These are phyloP conservation scores for Basidioascus undulatus DNA, from an alignment of 768 basidiomycete genomes.

Conservation along the genomic window DNA sequence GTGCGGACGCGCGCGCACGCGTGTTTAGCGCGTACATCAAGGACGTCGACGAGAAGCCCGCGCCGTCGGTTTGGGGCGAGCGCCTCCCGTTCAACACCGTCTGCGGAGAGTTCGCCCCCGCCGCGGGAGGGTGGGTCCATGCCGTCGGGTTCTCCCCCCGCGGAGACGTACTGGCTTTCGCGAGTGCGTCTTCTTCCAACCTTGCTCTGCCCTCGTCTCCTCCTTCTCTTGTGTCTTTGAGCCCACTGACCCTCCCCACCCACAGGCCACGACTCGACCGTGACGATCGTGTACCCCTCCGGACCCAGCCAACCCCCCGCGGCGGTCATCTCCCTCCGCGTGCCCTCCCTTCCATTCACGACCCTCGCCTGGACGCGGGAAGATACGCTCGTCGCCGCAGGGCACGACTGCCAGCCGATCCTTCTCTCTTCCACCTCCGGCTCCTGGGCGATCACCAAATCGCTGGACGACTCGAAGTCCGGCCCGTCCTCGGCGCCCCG, in stretches of 20 bases:
- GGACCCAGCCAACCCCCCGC: slow-evolving; percentile 28
- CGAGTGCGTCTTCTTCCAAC: slow-evolving; percentile 32
- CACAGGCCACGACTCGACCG: slow-evolving; percentile 77
- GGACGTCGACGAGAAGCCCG: slow-evolving; percentile 85
- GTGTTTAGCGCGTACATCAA: slow-evolving; percentile 98
- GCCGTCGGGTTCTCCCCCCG: slow-evolving; percentile 86
- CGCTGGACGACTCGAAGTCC: slow-evolving; percentile 56
- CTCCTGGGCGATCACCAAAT: slow-evolving; percentile 48
- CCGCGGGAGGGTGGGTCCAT: slow-evolving; percentile 92
- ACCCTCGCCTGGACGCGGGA: slow-evolving; percentile 72
- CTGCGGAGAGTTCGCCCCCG: slow-evolving; percentile 75
- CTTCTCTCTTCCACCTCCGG: slow-evolving; percentile 48
- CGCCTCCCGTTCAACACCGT: slow-evolving; percentile 93
- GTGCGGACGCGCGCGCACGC: slow-evolving; percentile 89
- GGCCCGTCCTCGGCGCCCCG: slow-evolving; percentile 27
- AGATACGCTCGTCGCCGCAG: slow-evolving; percentile 61
- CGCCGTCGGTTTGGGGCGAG: slow-evolving; percentile 85
- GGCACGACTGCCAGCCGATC: slow-evolving; percentile 90
- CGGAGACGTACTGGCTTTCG: slow-evolving; percentile 81
- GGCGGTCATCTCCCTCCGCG: slow-evolving; percentile 43
- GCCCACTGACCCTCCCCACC: background rate
- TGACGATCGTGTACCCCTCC: slow-evolving; percentile 70
- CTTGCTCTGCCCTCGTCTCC: background rate
- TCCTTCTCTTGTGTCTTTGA: too few species aligned
- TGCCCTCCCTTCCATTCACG: slow-evolving; percentile 54